Base-by-base conservation (phyloP, 2,329 filamentous ascomycete genomes). In the Westerdykella ornata region DNA sequence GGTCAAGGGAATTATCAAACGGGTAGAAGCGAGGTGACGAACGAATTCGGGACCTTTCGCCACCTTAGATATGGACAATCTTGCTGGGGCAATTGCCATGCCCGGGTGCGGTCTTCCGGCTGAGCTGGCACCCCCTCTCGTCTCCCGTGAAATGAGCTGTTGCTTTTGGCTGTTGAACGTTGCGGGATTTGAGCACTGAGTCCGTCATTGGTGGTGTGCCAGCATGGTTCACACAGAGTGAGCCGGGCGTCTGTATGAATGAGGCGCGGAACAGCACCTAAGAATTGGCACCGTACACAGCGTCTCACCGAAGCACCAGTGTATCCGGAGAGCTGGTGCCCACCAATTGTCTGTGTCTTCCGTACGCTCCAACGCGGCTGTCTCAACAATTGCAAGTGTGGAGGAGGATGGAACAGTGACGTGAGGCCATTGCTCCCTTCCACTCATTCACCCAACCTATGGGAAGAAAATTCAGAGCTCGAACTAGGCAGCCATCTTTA, bases 191-290 rank as follows among this genome's bases (percentile, higher is more conserved):
- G 49, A 50, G 54, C 54, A 47, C 49, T 36, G 16, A 42, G 39
- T 42, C 43, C 46, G 51, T 52, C 51, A 51, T 53, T 50, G 54
- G 55, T 45, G 50, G 46, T 42, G 45, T 43, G 39, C 26, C 33
- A 47, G 45, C 44, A 43, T 52, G 18, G 46, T 39, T 43, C 50
- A 44, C 40, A 46, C 42, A 43, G 50, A 38, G 28, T 42, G 38
- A 37, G 35, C 39, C 37, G 41, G 38, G 40, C 38, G 29, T 38
- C 43, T 39, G 36, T 36, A 26, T 26, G 39, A 35, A 39, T 35
- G 22, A 45, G 42, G 47, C 48, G 46, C 43, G 40, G 44, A 47
- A 28, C 37, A 36, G 15, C 28, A 42, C 42, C 39, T 22, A 44
- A 37, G 28, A 36, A 33, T 26, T 42, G 15, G 37, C 41, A 47